Conservation (phyloP, 805 yeast species). For the Kodamaea restingae region DNA sequence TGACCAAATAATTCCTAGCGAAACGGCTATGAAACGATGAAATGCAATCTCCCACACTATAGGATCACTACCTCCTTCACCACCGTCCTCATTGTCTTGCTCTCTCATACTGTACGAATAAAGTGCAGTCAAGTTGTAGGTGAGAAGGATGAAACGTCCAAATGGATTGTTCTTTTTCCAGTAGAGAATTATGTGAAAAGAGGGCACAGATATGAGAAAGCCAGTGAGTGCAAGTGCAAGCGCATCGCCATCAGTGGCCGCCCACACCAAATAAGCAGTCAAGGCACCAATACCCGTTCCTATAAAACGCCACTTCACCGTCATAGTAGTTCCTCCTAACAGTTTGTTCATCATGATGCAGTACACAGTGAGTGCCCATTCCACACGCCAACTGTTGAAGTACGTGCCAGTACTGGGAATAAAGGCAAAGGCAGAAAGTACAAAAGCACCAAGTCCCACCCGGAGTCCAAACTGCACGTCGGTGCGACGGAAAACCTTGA, state of each 20-base stretch:
- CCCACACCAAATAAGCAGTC: slow-evolving; percentile 60
- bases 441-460: slow-evolving; percentile 73
- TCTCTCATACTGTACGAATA: slow-evolving; percentile 68
- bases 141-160: slow-evolving; percentile 66
- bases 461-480: slow-evolving; percentile 77
- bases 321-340: slow-evolving; percentile 78
- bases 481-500: slow-evolving; percentile 52
- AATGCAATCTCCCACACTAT: slow-evolving; percentile 69
- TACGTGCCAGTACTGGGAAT: slow-evolving; percentile 47
- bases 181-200: slow-evolving; percentile 55
- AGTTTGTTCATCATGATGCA: slow-evolving; percentile 83
- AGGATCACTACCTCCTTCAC: slow-evolving; percentile 70
- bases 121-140: slow-evolving; percentile 74
- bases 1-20: slow-evolving; percentile 75
- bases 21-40: slow-evolving; percentile 71
- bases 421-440: slow-evolving; percentile 65
- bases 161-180: slow-evolving; percentile 64
- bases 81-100: slow-evolving; percentile 52
- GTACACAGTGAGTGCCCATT: slow-evolving; percentile 81
- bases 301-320: slow-evolving; percentile 65
- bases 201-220: slow-evolving; percentile 43
- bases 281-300: slow-evolving; percentile 75
- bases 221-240: slow-evolving; percentile 49
- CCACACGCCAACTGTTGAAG: slow-evolving; percentile 69
- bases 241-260: slow-evolving; percentile 51